A percentile compares a stretch with the other conserved stretches of the same genome.
Conservation (phyloP, 805 yeast species). For the Nakazawaea laoshanensis region DNA sequence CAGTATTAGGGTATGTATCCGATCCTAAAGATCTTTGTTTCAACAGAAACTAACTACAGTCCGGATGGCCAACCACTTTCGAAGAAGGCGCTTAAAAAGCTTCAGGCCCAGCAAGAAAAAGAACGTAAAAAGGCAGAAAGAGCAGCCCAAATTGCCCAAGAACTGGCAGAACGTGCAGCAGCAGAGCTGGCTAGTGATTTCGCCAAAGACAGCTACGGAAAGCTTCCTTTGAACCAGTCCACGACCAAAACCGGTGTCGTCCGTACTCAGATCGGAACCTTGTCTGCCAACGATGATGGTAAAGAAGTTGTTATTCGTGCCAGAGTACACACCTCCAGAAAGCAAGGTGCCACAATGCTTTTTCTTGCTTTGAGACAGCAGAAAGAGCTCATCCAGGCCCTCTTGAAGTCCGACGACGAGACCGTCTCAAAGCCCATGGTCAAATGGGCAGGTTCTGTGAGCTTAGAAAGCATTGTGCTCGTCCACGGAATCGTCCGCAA, state of each 20-base stretch:
- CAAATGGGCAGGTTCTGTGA: constrained; percentile 86
- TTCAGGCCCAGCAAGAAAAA: constrained; percentile 89
- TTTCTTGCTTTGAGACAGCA: constrained; percentile 92
- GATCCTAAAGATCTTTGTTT: neutral
- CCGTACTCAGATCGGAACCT: constrained; percentile 50
- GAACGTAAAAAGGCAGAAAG: constrained; percentile 88
- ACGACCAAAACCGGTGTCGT: constrained; percentile 49
- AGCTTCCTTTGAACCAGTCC: constrained; percentile 80
- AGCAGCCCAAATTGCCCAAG: constrained; percentile 80
- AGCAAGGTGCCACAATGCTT: constrained; percentile 92
- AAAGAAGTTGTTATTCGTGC: constrained; percentile 83
- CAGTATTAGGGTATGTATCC: constrained; percentile 9
- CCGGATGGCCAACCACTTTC: constrained; percentile 83
- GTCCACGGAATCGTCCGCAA: constrained; percentile 81
- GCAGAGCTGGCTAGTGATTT: constrained; percentile 73
- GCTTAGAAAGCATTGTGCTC: constrained; percentile 83
- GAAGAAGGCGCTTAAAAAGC: constrained; percentile 91
- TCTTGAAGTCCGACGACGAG: constrained; percentile 64
- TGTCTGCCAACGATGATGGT: constrained; percentile 61
- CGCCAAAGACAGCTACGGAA: constrained; percentile 85
- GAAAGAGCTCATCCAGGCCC: constrained; percentile 70
- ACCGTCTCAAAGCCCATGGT: constrained; percentile 90
- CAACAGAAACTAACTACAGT: constrained; percentile 15
- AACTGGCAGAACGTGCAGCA: constrained; percentile 69
- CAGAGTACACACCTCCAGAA: constrained; percentile 86